A percentile compares a stretch with the other conserved stretches of the same genome.
These are phyloP conservation scores for Boletus rufocinnamomeus DNA, from an alignment of 768 basidiomycete genomes.

Conservation along the genomic window DNA sequence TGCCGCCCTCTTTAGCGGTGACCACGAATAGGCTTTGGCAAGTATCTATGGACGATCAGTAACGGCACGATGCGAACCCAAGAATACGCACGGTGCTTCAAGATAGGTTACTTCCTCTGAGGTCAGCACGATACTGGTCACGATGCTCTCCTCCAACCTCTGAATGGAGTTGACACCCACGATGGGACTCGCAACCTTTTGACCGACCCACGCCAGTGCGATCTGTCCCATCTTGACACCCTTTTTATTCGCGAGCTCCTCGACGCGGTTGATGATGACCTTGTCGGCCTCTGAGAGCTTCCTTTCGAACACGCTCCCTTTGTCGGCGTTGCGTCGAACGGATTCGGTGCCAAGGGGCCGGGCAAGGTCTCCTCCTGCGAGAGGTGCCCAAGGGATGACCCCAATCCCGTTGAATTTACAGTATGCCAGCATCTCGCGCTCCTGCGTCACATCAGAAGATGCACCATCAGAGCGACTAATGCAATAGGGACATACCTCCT, in stretches of 20 bases:
- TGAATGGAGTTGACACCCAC: constrained; percentile 38
- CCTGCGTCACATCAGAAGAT: too few species aligned
- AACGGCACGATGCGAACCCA: background rate
- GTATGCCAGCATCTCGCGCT: too few species aligned
- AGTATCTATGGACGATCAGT: constrained; percentile 21
- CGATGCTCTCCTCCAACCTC: background rate
- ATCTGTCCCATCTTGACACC: background rate
- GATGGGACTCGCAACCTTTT: constrained; percentile 47
- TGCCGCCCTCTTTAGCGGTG: too few species aligned
- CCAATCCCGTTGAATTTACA: too few species aligned
- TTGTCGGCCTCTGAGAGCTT: constrained; percentile 32
- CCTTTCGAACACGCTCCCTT: constrained; percentile 29
- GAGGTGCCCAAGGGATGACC: constrained; percentile 48
- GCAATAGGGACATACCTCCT: too few species aligned
- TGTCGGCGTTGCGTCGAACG: constrained; percentile 10
- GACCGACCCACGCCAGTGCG: constrained; percentile 41
- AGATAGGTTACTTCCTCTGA: constrained; percentile 30
- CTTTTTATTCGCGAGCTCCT: constrained; percentile 38
- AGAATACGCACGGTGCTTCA: constrained; percentile 26
- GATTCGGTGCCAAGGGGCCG: constrained; percentile 38
- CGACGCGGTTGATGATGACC: constrained; percentile 41
- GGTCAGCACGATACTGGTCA: constrained; percentile 15
- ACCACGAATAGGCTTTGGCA: constrained; percentile 19
- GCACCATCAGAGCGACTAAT: too few species aligned
- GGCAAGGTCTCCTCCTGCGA: constrained; percentile 43